phyloP scores from a whole-genome alignment of 2,329 filamentous ascomycete species.

The Neofusicoccum sp. region DNA sequence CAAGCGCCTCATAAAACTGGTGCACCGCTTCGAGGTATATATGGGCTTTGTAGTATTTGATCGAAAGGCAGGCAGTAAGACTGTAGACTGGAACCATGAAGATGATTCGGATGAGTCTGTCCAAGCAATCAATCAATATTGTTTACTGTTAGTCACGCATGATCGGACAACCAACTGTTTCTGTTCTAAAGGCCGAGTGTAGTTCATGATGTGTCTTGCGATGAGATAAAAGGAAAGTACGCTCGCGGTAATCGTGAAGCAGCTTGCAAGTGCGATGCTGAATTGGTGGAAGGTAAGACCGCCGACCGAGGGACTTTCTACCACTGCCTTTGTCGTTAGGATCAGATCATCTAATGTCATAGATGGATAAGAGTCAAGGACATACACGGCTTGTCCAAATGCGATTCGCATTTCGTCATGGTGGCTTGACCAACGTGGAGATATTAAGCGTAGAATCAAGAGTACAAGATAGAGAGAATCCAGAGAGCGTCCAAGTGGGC shows the following conservation, averaged over 20 bases:
- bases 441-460: no score
- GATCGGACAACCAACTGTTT: conserved; percentile 47
- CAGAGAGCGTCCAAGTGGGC: no score
- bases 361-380: no score
- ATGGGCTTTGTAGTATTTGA: conserved; percentile 71
- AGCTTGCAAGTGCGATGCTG: not conserved
- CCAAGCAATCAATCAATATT: no score
- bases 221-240: conserved; percentile 54
- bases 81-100: conserved; percentile 81
- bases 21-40: conserved; percentile 77
- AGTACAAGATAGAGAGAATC: no score
- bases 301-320: not conserved
- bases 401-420: no score
- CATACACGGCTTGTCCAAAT: no score
- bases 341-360: no score
- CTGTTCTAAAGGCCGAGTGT: conserved; percentile 58
- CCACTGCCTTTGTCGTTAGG: no score
- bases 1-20: conserved; percentile 82
- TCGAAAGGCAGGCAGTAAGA: conserved; percentile 69
- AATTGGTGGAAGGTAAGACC: not conserved
- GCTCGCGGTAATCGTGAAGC: conserved; percentile 51
- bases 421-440: no score
- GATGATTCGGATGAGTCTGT: conserved; percentile 76
- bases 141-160: no score
- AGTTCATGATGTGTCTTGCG: conserved; percentile 57